Evolutionary conservation across 2,329 filamentous ascomycete genomes (phyloP), one percentile per base, ranked within the genome.

Genomic region (Corynespora cassiicola): DNA sequence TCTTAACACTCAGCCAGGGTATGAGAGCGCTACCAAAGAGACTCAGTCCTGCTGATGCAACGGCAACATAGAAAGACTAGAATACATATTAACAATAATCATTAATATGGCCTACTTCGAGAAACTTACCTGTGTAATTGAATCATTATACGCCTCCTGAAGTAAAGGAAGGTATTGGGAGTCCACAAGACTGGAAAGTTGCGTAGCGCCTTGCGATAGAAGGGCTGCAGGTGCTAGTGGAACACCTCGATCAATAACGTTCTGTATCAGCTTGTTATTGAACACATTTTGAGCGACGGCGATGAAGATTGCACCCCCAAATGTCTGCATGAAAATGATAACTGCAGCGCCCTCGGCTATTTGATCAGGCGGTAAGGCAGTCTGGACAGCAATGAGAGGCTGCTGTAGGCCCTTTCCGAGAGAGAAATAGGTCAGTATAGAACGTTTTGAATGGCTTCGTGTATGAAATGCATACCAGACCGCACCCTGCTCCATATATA

Each of bases 231-330:
- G 15, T n/a, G 27, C 16, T 21, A 38, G n/a, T 16, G 22, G 25
- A 26, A 38, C 30, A 11, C 30, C 27, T 2, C 27, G 26, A 31
- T 38, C 35, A 15, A 38, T 31, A n/a, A 61, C 22, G 29, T 65
- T 61, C 12, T 50, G 46, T 23, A 71, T 50, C 2, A 73, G 61
- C 23, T 58, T 47, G 52, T 72, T 72, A 23, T 58, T 64, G 54
- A 71, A 70, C 23, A 72, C 61, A 47, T 69, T 72, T 40, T 73
- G 68, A 6, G 56, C 70, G 19, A 70, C 68, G 5, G 64, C 63
- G 30, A 71, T 58, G 53, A 70, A 69, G 17, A 73, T 49, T 6
- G 68, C 61, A 19, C 69, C 69, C 22, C 70, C 69, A 9, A 73
- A 54, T 1, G 61, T 66, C 38, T 72, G 67, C 8, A 40, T 37